Evolutionary conservation across 1,284 basidiomycete genomes (phyloP).

Genomic region (Agaricales sp.): DNA sequence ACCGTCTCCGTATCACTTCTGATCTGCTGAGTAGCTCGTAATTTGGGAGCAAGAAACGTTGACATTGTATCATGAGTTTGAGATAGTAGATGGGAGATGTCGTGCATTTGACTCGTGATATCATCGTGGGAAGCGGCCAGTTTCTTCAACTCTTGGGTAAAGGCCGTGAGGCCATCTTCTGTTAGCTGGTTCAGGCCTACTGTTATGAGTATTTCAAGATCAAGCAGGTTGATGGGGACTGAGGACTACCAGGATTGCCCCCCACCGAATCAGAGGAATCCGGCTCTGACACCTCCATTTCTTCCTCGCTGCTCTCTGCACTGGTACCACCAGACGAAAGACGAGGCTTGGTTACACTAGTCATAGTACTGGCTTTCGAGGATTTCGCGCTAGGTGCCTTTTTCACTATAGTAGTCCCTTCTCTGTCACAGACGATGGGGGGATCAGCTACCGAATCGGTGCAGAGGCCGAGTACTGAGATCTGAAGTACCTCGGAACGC

Average conservation of each 20-base stretch:
- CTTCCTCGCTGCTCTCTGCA: background rate
- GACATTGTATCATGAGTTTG: background rate
- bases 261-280: no score
- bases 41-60: background rate
- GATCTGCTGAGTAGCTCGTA: background rate
- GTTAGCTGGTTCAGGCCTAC: background rate
- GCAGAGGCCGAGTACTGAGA: no score
- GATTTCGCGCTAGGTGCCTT: no score
- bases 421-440: no score
- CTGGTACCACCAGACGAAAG: background rate
- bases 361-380: no score
- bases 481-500: slow-evolving; percentile 15
- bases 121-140: background rate
- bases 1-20: background rate
- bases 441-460: no score
- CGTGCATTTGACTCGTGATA: background rate
- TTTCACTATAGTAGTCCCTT: background rate
- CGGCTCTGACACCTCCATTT: no score
- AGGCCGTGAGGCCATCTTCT: background rate
- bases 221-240: no score
- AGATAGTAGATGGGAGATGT: background rate
- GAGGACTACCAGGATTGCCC: no score
- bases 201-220: background rate
- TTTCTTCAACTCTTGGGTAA: background rate
- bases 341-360: background rate